These are phyloP conservation scores for Cordyceps tenuipes DNA, from an alignment of 2,329 filamentous ascomycete species.

Conservation along the genomic window DNA sequence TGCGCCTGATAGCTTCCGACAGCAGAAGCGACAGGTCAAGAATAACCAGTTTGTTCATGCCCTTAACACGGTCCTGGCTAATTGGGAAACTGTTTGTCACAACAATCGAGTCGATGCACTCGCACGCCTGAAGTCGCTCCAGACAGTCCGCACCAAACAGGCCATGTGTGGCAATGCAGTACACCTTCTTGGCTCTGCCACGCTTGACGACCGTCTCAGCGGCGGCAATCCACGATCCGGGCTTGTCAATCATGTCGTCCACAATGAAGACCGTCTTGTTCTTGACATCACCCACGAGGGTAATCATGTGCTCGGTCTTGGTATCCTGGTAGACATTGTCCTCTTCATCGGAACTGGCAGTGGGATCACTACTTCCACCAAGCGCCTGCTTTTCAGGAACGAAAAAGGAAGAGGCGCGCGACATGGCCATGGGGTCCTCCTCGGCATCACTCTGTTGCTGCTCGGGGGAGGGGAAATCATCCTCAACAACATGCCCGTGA, in stretches of 20 bases:
- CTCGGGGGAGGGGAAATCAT: conserved; percentile 76
- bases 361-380: conserved; percentile 77
- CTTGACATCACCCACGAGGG: conserved; percentile 89
- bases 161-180: conserved; percentile 95
- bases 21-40: conserved; percentile 84
- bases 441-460: conserved; percentile 59
- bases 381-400: conserved; percentile 59
- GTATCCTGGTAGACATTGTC: conserved; percentile 79
- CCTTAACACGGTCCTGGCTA: conserved; percentile 59
- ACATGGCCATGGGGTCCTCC: conserved; percentile 77
- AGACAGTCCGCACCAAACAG: conserved; percentile 87
- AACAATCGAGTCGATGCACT: conserved; percentile 87
- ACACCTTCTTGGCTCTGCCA: conserved; percentile 85
- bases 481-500: conserved; percentile 91
- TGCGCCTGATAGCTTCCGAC: conserved; percentile 86
- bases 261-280: conserved; percentile 86
- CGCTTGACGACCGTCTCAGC: conserved; percentile 94
- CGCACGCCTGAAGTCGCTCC: conserved; percentile 82
- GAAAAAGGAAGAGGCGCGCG: conserved; percentile 73
- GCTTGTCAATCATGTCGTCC: conserved; percentile 98
- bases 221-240: conserved; percentile 92
- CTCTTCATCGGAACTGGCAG: conserved; percentile 81
- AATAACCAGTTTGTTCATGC: conserved; percentile 75
- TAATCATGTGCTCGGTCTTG: conserved; percentile 87
- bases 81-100: conserved; percentile 98